Conservation (phyloP, 1,139 yeast genomes). For the Yamadazyma atlantica region DNA sequence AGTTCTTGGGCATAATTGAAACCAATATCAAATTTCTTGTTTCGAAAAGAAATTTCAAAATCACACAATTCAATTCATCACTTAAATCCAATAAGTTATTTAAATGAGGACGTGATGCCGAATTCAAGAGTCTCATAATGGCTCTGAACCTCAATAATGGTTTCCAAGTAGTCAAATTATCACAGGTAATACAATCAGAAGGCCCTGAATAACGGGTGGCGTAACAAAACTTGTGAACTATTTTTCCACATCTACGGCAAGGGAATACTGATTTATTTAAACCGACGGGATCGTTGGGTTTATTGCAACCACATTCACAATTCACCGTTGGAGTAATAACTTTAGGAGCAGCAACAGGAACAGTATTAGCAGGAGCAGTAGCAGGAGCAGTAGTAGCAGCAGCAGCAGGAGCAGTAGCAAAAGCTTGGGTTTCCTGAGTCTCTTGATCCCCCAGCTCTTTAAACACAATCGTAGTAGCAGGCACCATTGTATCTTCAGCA, state of each 20-base stretch:
- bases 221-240: conserved; percentile 6
- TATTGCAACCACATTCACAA: conserved; percentile 8
- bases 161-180: not conserved
- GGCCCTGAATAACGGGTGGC: not conserved
- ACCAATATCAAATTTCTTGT: not conserved
- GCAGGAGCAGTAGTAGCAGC: too few relatives aligned
- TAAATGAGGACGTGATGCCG: not conserved
- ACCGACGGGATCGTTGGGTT: not conserved
- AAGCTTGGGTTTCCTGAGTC: too few relatives aligned
- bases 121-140: conserved; percentile 4
- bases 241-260: conserved; percentile 4
- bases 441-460: too few relatives aligned
- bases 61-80: conserved; percentile 1
- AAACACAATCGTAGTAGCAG: too few relatives aligned
- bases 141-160: conserved; percentile 4
- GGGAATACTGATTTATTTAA: not conserved
- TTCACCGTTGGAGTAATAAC: too few relatives aligned
- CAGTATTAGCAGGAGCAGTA: too few relatives aligned
- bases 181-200: conserved; percentile 4
- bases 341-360: too few relatives aligned
- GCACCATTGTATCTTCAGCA: too few relatives aligned
- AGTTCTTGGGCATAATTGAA: not conserved
- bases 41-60: conserved; percentile 5
- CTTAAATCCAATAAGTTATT: conserved; percentile 4
- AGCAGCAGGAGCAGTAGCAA: too few relatives aligned